These are phyloP conservation scores for Eucalyptus pauciflora DNA, from an alignment of 345 rosid species.

Conservation along the genomic window DNA sequence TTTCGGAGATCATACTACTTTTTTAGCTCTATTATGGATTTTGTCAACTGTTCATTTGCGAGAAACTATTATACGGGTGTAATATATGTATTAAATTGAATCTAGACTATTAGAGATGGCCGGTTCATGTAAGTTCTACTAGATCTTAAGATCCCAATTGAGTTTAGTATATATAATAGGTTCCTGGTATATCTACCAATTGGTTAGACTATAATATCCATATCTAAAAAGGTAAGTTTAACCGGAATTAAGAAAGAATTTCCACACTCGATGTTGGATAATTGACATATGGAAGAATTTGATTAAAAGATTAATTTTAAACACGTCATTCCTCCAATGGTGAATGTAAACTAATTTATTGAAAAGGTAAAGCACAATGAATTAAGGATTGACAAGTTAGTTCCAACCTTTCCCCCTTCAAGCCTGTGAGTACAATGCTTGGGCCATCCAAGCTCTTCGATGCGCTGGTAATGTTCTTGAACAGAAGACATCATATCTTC, in stretches of 20 bases:
- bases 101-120: background rate
- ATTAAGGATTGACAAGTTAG: background rate
- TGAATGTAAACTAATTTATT: background rate
- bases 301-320: too few species aligned
- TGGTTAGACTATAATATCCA: too few species aligned
- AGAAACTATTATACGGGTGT: background rate
- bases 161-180: background rate
- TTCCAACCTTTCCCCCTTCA: background rate
- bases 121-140: background rate
- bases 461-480: background rate
- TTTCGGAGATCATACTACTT: background rate
- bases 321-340: background rate
- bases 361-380: background rate
- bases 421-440: background rate
- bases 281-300: background rate
- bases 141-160: background rate
- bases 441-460: background rate
- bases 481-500: slow-evolving; percentile 4
- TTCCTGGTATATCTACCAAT: too few species aligned
- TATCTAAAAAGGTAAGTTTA: too few species aligned
- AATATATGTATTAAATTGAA: background rate
- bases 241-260: background rate
- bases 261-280: background rate
- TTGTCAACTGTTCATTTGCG: background rate
- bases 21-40: background rate